Conservation (phyloP, 2,329 filamentous ascomycete species). For the Lachnellula willkommii region DNA sequence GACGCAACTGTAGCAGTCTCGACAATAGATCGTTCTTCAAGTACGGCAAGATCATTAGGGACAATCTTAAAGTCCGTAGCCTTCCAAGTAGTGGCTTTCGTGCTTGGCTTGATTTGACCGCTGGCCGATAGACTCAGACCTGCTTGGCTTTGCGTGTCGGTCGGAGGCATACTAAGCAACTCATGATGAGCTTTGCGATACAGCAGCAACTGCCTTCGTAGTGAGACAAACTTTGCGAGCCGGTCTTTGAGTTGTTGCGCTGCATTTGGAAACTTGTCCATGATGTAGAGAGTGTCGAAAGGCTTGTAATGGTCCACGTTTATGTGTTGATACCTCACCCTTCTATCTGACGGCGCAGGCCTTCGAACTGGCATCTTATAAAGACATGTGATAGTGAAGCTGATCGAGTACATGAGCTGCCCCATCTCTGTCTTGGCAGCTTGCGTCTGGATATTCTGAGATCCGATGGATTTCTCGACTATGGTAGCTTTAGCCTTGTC, state of each 20-base stretch:
- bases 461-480: too few relatives aligned
- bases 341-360: neutral
- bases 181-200: conserved; percentile 5
- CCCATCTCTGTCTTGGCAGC: too few relatives aligned
- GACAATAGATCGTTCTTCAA: neutral
- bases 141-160: neutral
- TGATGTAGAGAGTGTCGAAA: conserved; percentile 3
- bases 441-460: too few relatives aligned
- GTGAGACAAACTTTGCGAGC: conserved; percentile 1
- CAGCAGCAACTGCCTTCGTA: conserved; percentile 2
- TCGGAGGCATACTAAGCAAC: neutral
- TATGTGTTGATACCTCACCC: neutral
- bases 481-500: too few relatives aligned
- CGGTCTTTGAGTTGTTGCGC: neutral
- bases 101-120: neutral
- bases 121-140: neutral
- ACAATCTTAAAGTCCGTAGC: neutral
- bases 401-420: too few relatives aligned
- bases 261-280: neutral
- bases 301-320: neutral
- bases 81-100: neutral
- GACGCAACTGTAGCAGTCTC: conserved; percentile 2
- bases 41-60: neutral
- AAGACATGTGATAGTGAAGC: neutral
- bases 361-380: conserved; percentile 6